Conservation (phyloP, 257 asterid genomes). For the Leptodermis oblonga region DNA sequence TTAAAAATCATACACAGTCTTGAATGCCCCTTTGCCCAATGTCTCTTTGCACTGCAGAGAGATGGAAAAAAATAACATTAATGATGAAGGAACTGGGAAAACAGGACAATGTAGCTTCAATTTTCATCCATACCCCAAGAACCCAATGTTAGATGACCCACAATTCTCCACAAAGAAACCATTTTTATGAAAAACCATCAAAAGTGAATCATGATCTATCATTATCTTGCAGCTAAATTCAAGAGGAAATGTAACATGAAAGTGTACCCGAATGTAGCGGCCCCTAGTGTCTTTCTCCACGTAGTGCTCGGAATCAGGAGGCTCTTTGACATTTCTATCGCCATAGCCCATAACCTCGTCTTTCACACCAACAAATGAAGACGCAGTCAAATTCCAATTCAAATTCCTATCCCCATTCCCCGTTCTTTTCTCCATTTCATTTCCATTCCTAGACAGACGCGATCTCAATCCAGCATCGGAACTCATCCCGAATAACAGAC, state of each 20-base stretch:
- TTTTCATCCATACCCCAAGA: background rate
- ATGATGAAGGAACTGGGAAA: background rate
- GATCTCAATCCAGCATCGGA: slow-evolving; percentile 29
- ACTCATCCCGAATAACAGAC: slow-evolving; percentile 35
- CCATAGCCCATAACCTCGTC: slow-evolving; percentile 18
- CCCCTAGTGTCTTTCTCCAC: slow-evolving; percentile 56
- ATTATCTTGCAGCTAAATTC: background rate
- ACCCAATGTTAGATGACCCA: background rate
- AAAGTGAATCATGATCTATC: background rate
- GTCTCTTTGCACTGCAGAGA: slow-evolving; percentile 60
- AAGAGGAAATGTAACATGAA: background rate
- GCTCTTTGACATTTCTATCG: slow-evolving; percentile 11
- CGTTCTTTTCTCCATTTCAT: slow-evolving; percentile 11
- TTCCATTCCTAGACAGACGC: slow-evolving; percentile 21
- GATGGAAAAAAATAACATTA: background rate
- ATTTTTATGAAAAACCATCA: background rate
- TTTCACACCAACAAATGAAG: slow-evolving; percentile 16
- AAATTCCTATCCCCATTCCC: slow-evolving; percentile 23
- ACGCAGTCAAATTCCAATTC: slow-evolving; percentile 16
- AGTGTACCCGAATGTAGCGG: slow-evolving; percentile 63
- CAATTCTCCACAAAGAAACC: background rate
- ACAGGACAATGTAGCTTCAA: background rate
- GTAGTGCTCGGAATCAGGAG: slow-evolving; percentile 28
- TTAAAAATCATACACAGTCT: slow-evolving; percentile 60
- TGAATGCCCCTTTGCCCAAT: slow-evolving; percentile 83